A percentile compares a stretch with the other conserved stretches of the same genome.
phyloP scores from a whole-genome alignment of 305 asterid species.

The Fraxinus sp. region DNA sequence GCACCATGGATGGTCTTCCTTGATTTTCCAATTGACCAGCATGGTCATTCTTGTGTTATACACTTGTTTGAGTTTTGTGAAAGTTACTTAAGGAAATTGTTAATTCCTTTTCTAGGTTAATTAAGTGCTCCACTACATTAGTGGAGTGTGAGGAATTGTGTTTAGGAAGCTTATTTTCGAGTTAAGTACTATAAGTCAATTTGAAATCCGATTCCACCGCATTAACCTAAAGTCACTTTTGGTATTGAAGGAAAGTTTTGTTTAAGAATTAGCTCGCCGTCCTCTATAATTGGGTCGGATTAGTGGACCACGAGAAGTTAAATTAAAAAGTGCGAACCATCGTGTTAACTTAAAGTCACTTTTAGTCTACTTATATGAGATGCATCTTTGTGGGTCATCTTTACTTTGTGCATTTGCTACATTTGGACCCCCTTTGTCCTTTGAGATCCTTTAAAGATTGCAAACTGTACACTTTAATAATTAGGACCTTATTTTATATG shows the following conservation, averaged over 20 bases:
- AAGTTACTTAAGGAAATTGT: not conserved
- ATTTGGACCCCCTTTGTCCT: conserved; percentile 42
- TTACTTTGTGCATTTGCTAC: conserved; percentile 28
- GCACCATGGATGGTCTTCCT: conserved; percentile 51
- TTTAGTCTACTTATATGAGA: conserved; percentile 28
- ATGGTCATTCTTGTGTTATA: conserved; percentile 32
- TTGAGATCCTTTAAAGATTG: conserved; percentile 34
- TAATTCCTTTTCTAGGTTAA: not conserved
- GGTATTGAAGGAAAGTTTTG: not conserved
- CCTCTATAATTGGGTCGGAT: not conserved
- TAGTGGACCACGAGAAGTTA: not conserved
- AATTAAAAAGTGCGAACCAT: not conserved
- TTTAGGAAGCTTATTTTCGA: not conserved
- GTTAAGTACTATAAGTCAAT: conserved; percentile 16
- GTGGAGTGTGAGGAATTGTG: not conserved
- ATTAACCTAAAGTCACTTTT: not conserved
- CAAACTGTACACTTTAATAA: conserved; percentile 26
- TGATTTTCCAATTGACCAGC: conserved; percentile 37
- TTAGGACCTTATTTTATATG: conserved; percentile 8
- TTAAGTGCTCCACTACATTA: not conserved
- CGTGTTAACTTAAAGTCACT: conserved; percentile 32
- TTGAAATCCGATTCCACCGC: conserved; percentile 19
- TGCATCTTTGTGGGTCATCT: conserved; percentile 33
- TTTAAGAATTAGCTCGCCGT: not conserved
- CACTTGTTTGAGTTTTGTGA: not conserved